These are phyloP conservation scores for Ophiostoma sp. DNA, from an alignment of 2,329 filamentous ascomycete genomes.

Conservation along the genomic window DNA sequence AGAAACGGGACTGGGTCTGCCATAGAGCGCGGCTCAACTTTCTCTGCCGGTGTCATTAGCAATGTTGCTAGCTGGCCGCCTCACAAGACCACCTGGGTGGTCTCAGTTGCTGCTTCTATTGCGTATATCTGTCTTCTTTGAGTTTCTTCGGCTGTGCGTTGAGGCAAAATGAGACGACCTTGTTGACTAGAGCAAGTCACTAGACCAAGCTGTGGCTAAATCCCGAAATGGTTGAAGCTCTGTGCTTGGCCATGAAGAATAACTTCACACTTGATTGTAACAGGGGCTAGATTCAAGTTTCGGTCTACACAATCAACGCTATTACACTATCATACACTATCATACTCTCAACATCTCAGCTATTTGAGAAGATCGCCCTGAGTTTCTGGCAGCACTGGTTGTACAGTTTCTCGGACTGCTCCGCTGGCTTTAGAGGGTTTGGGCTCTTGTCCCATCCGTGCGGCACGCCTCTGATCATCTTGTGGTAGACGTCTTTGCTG, in stretches of 20 bases:
- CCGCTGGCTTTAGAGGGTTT: constrained; percentile 50
- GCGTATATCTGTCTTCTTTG: not conserved
- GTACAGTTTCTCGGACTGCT: constrained; percentile 50
- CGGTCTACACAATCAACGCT: not conserved
- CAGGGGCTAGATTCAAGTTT: not conserved
- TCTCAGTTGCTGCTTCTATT: not conserved
- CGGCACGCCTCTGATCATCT: constrained; percentile 52
- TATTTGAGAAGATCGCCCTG: constrained; percentile 5
- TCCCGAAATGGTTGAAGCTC: too few relatives aligned
- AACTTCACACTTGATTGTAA: too few relatives aligned
- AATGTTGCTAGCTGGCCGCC: not conserved
- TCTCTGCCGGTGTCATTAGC: not conserved
- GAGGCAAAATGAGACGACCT: not conserved
- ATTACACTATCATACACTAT: not conserved
- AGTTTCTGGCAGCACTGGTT: constrained; percentile 42
- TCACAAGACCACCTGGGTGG: not conserved
- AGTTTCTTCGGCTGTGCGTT: not conserved
- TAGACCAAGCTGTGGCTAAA: too few relatives aligned
- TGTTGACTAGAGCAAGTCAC: too few relatives aligned
- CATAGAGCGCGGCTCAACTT: constrained; percentile 15
- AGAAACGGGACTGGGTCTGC: constrained; percentile 6
- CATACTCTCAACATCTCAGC: not conserved
- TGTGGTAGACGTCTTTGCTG: constrained; percentile 53
- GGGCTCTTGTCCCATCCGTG: constrained; percentile 65
- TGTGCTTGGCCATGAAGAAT: too few relatives aligned